phyloP scores from a whole-genome alignment of 129 eudicot species.

The Chrysanthemum lavandulifolium region DNA sequence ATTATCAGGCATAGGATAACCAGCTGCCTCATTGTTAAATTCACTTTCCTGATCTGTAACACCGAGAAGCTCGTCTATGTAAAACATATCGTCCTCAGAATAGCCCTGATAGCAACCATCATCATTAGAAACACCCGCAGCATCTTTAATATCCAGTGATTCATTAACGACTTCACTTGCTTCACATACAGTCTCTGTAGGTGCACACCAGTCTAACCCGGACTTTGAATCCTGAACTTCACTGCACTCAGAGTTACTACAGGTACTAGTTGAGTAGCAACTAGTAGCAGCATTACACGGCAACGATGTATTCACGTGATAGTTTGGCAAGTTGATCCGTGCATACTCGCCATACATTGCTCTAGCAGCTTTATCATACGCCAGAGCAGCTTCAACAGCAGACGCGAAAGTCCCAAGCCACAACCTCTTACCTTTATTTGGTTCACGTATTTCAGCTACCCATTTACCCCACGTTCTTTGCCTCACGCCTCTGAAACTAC shows the following conservation, averaged over 20 bases:
- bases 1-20: not conserved
- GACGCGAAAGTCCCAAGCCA: conserved; percentile 84
- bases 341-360: conserved; percentile 85
- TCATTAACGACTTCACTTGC: not conserved
- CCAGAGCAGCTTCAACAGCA: conserved; percentile 72
- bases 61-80: conserved; percentile 57
- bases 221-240: conserved; percentile 15
- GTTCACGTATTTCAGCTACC: conserved; percentile 95
- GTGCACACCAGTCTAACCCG: not conserved
- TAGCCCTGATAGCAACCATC: conserved; percentile 18
- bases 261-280: conserved; percentile 39
- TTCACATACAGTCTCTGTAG: not conserved
- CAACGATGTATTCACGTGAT: not conserved
- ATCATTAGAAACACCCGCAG: conserved; percentile 15
- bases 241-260: conserved; percentile 38
- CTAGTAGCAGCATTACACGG: conserved; percentile 28
- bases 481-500: conserved; percentile 77
- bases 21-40: not conserved
- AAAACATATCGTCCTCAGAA: conserved; percentile 56
- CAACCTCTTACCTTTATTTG: conserved; percentile 64
- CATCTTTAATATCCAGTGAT: not conserved
- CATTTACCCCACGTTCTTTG: conserved; percentile 98
- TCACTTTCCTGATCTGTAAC: conserved; percentile 5
- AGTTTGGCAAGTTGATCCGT: conserved; percentile 56
- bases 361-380: conserved; percentile 86